phyloP scores from a whole-genome alignment of 1,284 basidiomycete species.

The Gymnopus androsaceus region DNA sequence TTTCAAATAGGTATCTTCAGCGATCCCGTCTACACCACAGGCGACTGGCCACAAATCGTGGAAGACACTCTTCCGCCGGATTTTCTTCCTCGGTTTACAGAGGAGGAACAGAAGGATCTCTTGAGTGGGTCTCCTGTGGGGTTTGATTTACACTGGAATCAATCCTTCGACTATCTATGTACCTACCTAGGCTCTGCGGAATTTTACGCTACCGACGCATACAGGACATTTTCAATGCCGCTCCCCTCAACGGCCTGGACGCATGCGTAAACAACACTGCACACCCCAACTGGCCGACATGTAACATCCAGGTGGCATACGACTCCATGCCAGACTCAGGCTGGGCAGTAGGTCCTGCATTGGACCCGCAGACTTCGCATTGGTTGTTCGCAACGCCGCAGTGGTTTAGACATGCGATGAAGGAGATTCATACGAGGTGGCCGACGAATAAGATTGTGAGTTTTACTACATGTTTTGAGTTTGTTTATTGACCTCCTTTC shows the following conservation, averaged over 20 bases:
- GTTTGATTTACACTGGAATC: conserved; percentile 1
- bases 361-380: conserved; percentile 39
- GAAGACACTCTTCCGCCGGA: conserved; percentile 44
- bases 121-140: conserved; percentile 29
- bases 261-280: conserved; percentile 40
- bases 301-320: conserved; percentile 31
- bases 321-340: conserved; percentile 28
- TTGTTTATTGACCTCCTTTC: no score
- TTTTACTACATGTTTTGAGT: conserved; percentile 38
- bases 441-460: conserved; percentile 46
- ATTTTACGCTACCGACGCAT: conserved; percentile 50
- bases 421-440: conserved; percentile 41
- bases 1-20: conserved; percentile 49
- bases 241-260: conserved; percentile 41
- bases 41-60: conserved; percentile 50
- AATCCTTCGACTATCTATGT: not conserved
- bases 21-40: conserved; percentile 45
- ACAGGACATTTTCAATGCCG: conserved; percentile 41
- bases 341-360: conserved; percentile 44
- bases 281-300: conserved; percentile 47
- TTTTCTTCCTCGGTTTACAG: conserved; percentile 46
- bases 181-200: conserved; percentile 52
- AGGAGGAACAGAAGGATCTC: conserved; percentile 41
- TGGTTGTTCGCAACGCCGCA: conserved; percentile 49
- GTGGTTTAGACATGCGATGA: conserved; percentile 36